Conservation (phyloP, 2,329 filamentous ascomycete species). For the Penicillium vulpinum region DNA sequence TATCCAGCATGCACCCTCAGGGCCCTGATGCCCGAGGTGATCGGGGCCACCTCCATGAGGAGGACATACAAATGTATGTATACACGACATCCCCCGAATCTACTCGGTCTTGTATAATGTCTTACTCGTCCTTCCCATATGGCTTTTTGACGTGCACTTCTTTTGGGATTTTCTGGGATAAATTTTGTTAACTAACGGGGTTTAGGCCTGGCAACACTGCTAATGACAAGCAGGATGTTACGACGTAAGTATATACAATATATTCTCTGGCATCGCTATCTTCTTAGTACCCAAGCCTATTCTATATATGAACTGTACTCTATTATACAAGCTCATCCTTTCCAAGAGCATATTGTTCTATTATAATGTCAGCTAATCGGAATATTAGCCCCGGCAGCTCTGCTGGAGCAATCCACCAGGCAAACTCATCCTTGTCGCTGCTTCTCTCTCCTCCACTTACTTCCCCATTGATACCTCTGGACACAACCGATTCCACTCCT, state of each 20-base stretch:
- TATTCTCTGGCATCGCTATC: background rate
- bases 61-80: background rate
- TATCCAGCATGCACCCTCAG: background rate
- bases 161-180: background rate
- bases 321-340: background rate
- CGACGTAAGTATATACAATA: background rate
- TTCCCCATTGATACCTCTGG: background rate
- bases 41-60: background rate
- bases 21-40: background rate
- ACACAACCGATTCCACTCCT: background rate
- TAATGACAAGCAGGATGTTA: background rate
- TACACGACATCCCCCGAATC: background rate
- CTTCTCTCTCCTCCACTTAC: background rate
- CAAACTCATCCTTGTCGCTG: background rate
- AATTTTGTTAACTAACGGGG: background rate
- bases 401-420: background rate
- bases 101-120: background rate
- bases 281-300: background rate
- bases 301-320: background rate
- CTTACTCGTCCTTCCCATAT: background rate
- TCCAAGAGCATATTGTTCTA: background rate
- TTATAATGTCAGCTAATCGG: background rate
- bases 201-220: background rate
- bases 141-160: background rate
- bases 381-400: background rate